Conservation (phyloP, 2,329 filamentous ascomycete species). For the Ilyonectria destructans region DNA sequence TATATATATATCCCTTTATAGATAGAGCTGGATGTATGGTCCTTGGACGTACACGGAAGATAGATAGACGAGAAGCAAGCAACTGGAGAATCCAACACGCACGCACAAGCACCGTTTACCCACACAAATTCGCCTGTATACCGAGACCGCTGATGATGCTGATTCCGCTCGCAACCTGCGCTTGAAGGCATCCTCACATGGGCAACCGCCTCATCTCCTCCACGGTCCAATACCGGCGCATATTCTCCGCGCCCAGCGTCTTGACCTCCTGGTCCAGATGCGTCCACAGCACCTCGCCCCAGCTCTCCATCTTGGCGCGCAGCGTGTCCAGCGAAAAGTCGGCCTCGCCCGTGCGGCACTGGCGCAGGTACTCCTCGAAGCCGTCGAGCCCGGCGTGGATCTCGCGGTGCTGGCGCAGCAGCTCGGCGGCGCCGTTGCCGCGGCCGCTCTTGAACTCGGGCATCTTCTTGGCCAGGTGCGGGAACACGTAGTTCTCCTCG, state of each 20-base stretch:
- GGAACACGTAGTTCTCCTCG: slow-evolving; percentile 88
- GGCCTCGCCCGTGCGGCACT: slow-evolving; percentile 75
- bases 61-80: slow-evolving; percentile 27
- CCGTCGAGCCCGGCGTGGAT: slow-evolving; percentile 85
- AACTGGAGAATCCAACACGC: slow-evolving; percentile 8
- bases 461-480: slow-evolving; percentile 83
- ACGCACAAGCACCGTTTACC: neutral
- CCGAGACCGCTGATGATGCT: neutral
- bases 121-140: neutral
- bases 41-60: slow-evolving; percentile 16
- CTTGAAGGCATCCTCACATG: slow-evolving; percentile 65
- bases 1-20: slow-evolving; percentile 19
- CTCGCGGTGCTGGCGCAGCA: slow-evolving; percentile 82
- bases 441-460: slow-evolving; percentile 75
- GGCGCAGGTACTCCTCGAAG: slow-evolving; percentile 76
- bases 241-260: slow-evolving; percentile 86
- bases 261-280: slow-evolving; percentile 90
- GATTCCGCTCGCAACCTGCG: neutral
- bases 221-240: slow-evolving; percentile 85
- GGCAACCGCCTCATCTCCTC: slow-evolving; percentile 82
- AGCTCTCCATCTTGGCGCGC: slow-evolving; percentile 81
- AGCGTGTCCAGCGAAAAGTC: slow-evolving; percentile 73
- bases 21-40: slow-evolving; percentile 25
- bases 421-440: slow-evolving; percentile 61
- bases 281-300: slow-evolving; percentile 84